These are phyloP conservation scores for Pyrrhoderma lamaoense DNA, from an alignment of 1,284 basidiomycete species.

Conservation along the genomic window DNA sequence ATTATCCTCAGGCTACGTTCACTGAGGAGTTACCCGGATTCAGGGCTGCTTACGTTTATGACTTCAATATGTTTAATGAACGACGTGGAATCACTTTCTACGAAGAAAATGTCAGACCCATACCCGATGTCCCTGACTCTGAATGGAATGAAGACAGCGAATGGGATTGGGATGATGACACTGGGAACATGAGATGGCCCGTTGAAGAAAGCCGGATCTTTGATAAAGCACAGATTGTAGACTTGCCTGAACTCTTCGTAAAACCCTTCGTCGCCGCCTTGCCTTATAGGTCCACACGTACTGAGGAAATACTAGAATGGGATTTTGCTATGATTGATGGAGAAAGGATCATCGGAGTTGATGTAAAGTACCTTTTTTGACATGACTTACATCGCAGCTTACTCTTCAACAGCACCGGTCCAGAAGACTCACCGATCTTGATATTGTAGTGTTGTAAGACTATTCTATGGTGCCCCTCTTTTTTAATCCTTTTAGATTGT, in stretches of 20 bases:
- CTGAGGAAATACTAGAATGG: constrained; percentile 12
- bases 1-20: not conserved
- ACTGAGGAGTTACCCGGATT: not conserved
- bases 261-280: constrained; percentile 1
- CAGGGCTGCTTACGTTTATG: constrained; percentile 1
- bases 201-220: not conserved
- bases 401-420: no score
- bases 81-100: not conserved
- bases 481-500: no score
- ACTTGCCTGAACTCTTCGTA: constrained; percentile 11
- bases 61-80: constrained; percentile 12
- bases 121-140: not conserved
- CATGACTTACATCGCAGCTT: no score
- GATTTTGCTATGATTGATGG: constrained; percentile 12
- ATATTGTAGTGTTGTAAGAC: no score
- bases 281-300: constrained; percentile 13
- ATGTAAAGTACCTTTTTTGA: not conserved
- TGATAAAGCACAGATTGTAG: not conserved
- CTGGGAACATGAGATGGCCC: constrained; percentile 3
- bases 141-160: constrained; percentile 7
- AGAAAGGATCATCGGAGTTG: constrained; percentile 13
- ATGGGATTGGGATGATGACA: not conserved
- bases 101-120: constrained; percentile 1
- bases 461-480: no score
- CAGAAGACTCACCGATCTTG: no score